Evolutionary conservation across 2,329 filamentous ascomycete genomes (phyloP), one percentile per base, ranked within the genome.

Genomic region (Penicillium sp.): DNA sequence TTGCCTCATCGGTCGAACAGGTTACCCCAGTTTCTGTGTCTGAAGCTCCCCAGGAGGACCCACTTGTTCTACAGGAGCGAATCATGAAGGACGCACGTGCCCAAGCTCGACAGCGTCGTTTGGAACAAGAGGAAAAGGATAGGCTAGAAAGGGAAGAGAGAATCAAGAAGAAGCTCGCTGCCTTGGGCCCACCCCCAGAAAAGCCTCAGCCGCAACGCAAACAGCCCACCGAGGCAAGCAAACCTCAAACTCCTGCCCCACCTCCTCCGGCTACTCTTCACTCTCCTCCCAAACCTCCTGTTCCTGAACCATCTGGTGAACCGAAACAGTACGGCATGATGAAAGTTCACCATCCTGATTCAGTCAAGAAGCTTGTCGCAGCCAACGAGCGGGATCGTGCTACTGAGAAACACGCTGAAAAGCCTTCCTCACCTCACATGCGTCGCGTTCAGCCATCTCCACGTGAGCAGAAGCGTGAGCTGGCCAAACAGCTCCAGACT

Each of bases 251-350:
- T 7, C 59, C 56, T 58, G 53, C 68, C 38, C 40, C 70, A 35
- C 53, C 69, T 54, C 53, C 76, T 35, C 69, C 76, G 49, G 67
- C 77, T n/a, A 70, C 75, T 26, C 76, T 80, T 59, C 78, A 79
- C 35, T 84, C 83, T n/a, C 84, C 85, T 37, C 85, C 85, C 1
- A 87, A 87, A 67, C 85, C 85, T 40, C 85, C 85, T 38, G 81
- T 86, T 28, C 85, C 85, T 8, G 82, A 85, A 59, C 82, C 85
- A 15, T 84, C 82, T 58, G 84, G 84, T 35, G 84, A 84, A 64
- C 81, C 85, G 26, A 84, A 85, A 61, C 85, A 87, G 69, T 87
- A 86, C 73, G 85, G 85, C 47, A 83, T 87, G 82, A 87, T 87
- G 82, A 87, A 86, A 73, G 82, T 87, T 10, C 85, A 87, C 70